Conservation (phyloP, 345 rosid species). For the Eucalyptus pauciflora region DNA sequence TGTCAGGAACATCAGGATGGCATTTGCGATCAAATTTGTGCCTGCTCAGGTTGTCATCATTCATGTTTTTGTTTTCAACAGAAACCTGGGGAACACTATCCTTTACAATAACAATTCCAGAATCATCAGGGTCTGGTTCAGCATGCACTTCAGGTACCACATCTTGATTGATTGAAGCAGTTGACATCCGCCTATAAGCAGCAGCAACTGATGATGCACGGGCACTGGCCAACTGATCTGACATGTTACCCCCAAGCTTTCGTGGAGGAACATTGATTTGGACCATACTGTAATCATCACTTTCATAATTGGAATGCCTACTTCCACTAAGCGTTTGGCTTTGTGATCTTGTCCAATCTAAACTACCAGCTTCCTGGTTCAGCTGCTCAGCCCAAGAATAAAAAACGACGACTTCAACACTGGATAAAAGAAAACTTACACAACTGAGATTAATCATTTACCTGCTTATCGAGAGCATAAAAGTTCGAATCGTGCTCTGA, state of each 20-base stretch:
- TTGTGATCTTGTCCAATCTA: constrained; percentile 90
- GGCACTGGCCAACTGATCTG: constrained; percentile 40
- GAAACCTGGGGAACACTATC: background rate
- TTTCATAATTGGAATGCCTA: constrained; percentile 9
- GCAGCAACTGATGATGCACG: constrained; percentile 81
- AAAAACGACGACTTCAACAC: background rate
- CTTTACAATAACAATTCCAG: background rate
- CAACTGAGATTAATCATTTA: constrained; percentile 2
- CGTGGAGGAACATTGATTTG: constrained; percentile 6
- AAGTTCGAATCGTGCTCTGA: constrained; percentile 88
- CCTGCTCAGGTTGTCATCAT: background rate
- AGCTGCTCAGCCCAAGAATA: constrained; percentile 29
- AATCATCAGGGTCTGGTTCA: background rate
- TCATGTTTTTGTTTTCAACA: background rate
- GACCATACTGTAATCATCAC: constrained; percentile 25
- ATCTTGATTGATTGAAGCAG: background rate
- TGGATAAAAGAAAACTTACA: background rate
- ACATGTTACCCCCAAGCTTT: constrained; percentile 67
- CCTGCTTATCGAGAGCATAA: constrained; percentile 79
- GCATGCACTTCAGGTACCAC: background rate
- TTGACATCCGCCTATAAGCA: constrained; percentile 57
- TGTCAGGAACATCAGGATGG: background rate
- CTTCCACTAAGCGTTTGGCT: constrained; percentile 53
- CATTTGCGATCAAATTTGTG: background rate
- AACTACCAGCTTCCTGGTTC: constrained; percentile 68